These are phyloP conservation scores for Neospora caninum DNA, from an alignment of 169 alveolate genomes.

Conservation along the genomic window DNA sequence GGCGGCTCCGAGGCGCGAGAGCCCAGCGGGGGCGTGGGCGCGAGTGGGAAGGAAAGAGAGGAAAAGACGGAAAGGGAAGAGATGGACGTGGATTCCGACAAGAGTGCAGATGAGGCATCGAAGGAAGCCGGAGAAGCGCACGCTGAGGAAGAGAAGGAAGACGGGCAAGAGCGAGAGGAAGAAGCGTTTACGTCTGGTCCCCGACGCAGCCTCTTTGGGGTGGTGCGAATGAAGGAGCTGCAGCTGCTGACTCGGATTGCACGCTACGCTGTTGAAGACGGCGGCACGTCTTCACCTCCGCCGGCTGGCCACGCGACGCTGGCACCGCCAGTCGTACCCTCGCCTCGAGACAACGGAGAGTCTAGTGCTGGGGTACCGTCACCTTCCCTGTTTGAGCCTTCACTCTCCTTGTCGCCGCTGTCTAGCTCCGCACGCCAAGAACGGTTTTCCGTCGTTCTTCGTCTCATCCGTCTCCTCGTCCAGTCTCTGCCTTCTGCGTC, in stretches of 20 bases:
- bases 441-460: background rate
- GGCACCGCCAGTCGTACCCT: background rate
- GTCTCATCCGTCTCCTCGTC: constrained; percentile 3
- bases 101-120: too few species aligned
- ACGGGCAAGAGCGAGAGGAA: background rate
- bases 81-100: background rate
- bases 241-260: constrained; percentile 67
- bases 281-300: background rate
- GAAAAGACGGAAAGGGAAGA: background rate
- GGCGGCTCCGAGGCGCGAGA: background rate
- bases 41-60: background rate
- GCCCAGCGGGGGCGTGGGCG: background rate
- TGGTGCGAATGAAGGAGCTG: constrained; percentile 65
- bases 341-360: too few species aligned
- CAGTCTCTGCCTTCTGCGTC: background rate
- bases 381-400: background rate
- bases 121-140: background rate
- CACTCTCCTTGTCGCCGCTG: background rate
- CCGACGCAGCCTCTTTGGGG: background rate
- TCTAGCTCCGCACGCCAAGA: background rate
- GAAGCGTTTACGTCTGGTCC: background rate
- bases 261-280: constrained; percentile 22
- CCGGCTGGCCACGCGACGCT: background rate
- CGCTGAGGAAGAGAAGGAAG: background rate
- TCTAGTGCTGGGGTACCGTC: too few species aligned